Percentiles rank a stretch among this genome's conserved stretches.
Evolutionary conservation across 305 asterid species (phyloP).

Genomic region (Rubia tinctorum): DNA sequence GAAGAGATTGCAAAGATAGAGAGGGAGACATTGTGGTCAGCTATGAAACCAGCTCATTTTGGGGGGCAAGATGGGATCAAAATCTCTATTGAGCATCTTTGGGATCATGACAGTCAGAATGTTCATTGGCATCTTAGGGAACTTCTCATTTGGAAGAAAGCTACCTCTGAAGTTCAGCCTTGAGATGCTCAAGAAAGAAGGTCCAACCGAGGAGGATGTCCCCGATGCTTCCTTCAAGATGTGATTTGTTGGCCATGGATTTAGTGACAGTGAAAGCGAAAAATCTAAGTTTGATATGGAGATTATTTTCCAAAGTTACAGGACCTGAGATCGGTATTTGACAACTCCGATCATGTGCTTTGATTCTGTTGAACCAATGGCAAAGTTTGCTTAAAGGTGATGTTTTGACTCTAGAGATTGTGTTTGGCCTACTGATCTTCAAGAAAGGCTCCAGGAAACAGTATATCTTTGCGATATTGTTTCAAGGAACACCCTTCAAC

Average conservation of each 20-base stretch:
- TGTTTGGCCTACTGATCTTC: constrained; percentile 75
- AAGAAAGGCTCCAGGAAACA: constrained; percentile 58
- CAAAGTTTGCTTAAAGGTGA: constrained; percentile 76
- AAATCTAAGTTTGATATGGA: no score
- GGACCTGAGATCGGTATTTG: constrained; percentile 69
- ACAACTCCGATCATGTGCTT: constrained; percentile 82
- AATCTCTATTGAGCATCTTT: constrained; percentile 52
- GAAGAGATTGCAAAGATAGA: constrained; percentile 39
- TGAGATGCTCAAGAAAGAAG: constrained; percentile 25
- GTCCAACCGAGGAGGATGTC: no score
- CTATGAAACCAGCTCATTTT: constrained; percentile 72
- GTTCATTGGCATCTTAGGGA: constrained; percentile 52
- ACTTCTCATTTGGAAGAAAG: constrained; percentile 54
- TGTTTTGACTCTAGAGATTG: constrained; percentile 66
- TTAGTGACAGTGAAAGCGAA: no score
- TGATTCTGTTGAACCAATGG: constrained; percentile 50
- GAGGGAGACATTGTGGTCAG: constrained; percentile 78
- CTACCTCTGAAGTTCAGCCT: constrained; percentile 64
- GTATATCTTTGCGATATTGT: constrained; percentile 72
- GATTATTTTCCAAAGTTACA: constrained; percentile 56
- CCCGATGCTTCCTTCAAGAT: no score
- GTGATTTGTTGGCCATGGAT: no score
- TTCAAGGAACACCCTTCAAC: constrained; percentile 43
- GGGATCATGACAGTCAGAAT: constrained; percentile 50
- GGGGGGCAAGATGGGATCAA: constrained; percentile 62